A percentile compares a stretch with the other conserved stretches of the same genome.
These are phyloP conservation scores for Colletotrichum orbiculare DNA, from an alignment of 2,329 filamentous ascomycete genomes.

Conservation along the genomic window DNA sequence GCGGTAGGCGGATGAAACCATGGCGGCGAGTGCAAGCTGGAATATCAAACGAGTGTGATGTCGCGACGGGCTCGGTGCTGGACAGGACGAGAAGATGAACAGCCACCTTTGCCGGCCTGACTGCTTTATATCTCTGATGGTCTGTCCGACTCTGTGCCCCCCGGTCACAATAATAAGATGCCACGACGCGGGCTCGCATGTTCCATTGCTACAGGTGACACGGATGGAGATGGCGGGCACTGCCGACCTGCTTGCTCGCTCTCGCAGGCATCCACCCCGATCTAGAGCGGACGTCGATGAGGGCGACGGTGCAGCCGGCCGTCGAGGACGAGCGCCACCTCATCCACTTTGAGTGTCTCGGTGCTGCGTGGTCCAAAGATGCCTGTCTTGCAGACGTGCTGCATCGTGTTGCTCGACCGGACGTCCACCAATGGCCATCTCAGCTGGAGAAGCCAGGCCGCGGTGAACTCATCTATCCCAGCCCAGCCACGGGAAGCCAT, in stretches of 20 bases:
- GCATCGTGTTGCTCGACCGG: background rate
- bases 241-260: too few species aligned
- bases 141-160: slow-evolving; percentile 41
- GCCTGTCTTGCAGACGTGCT: background rate
- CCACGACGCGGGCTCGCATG: background rate
- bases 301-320: slow-evolving; percentile 22
- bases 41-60: slow-evolving; percentile 41
- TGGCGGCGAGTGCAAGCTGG: slow-evolving; percentile 24
- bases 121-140: slow-evolving; percentile 27
- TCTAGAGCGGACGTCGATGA: slow-evolving; percentile 17
- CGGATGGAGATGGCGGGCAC: too few species aligned
- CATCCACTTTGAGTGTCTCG: slow-evolving; percentile 13
- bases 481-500: background rate
- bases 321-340: slow-evolving; percentile 14
- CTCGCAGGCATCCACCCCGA: background rate
- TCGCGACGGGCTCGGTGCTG: slow-evolving; percentile 14
- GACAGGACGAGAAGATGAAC: background rate
- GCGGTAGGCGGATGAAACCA: slow-evolving; percentile 40
- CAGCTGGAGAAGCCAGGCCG: background rate
- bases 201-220: background rate
- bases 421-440: background rate
- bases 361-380: background rate
- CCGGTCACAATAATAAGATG: slow-evolving; percentile 3
- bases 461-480: slow-evolving; percentile 1
- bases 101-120: slow-evolving; percentile 23